These are phyloP conservation scores for Lactifluus subvellereus DNA, from an alignment of 768 basidiomycete genomes.

Conservation along the genomic window DNA sequence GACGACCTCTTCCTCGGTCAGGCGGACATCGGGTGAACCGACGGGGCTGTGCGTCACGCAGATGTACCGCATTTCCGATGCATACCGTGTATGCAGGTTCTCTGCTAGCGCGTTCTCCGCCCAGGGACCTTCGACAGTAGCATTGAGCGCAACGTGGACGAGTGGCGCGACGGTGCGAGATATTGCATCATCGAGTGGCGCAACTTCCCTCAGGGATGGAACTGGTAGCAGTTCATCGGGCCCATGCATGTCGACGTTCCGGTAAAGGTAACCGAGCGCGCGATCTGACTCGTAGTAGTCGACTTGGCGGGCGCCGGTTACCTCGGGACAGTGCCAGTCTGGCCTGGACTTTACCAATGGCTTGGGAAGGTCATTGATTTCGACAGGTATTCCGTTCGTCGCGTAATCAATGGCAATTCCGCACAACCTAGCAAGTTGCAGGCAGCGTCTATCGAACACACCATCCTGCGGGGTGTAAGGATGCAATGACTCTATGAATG, in stretches of 20 bases:
- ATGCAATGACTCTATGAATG: not conserved
- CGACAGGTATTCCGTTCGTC: conserved; percentile 63
- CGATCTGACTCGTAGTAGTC: conserved; percentile 5
- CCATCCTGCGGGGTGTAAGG: conserved; percentile 42
- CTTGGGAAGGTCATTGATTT: conserved; percentile 45
- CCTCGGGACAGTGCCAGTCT: conserved; percentile 55
- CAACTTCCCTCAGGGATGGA: conserved; percentile 4
- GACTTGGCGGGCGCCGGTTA: not conserved
- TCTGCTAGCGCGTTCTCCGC: not conserved
- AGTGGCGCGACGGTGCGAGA: not conserved
- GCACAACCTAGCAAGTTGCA: conserved; percentile 38
- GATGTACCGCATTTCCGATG: not conserved
- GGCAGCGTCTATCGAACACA: conserved; percentile 50
- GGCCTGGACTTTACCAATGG: conserved; percentile 61
- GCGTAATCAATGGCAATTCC: conserved; percentile 69
- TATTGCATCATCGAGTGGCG: not conserved
- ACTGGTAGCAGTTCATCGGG: conserved; percentile 36
- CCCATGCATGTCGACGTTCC: conserved; percentile 42
- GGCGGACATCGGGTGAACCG: not conserved
- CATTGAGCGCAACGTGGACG: not conserved
- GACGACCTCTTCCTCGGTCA: not conserved
- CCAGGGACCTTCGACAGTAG: not conserved
- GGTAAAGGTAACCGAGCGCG: not conserved
- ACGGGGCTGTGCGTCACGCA: not conserved
- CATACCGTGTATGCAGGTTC: not conserved